Evolutionary conservation across 2,329 filamentous ascomycete genomes (phyloP), one percentile per base, ranked within the genome.

Genomic region (Nemania bipapillata): DNA sequence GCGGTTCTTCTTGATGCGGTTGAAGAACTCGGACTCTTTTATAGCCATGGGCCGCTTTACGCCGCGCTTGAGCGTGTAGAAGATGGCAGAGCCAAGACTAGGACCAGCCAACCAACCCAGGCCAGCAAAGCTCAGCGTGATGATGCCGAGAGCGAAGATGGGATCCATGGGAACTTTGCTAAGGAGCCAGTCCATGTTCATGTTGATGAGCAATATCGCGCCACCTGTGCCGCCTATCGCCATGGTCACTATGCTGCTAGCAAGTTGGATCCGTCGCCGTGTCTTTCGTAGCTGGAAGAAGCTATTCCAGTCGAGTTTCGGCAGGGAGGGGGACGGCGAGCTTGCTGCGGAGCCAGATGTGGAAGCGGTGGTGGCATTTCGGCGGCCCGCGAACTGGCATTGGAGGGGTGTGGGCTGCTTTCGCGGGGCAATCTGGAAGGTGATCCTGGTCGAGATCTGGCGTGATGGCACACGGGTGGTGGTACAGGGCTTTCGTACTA

Each of bases 21-120:
- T 89, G 81, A 95, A 97, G 84, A 99, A 97, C 80, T 95, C 91
- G 76, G 90, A 93, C 83, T 99, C 96, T 87, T 97, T 98, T 87
- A 86, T 79, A 49, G 87, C 88, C 83, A 97, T 94, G 75, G 93
- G 89, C 60, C 81, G 82, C 81, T 90, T 90, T 78, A 90, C 89
- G 76, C 88, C 86, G 73, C 90, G 84, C 81, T 97, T 92, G 77
- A 91, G 84, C 71, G 91, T 73, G 77, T 93, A 92, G 82, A 97
- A 99, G 4, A 93, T 83, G 8, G 87, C 86, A 72, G 91, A 93
- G 3, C 96, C 96, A 47, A 97, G 79, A 73, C 91, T 90, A 0
- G 96, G 96, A 0, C 96, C 96, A 26, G 90, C 83, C 55, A 99
- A 83, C 96, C 96, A 99, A 4, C 96, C 96, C 37, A 91, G 84